These are phyloP conservation scores for Aulographum hederae DNA, from an alignment of 2,329 filamentous ascomycete genomes.

Conservation along the genomic window DNA sequence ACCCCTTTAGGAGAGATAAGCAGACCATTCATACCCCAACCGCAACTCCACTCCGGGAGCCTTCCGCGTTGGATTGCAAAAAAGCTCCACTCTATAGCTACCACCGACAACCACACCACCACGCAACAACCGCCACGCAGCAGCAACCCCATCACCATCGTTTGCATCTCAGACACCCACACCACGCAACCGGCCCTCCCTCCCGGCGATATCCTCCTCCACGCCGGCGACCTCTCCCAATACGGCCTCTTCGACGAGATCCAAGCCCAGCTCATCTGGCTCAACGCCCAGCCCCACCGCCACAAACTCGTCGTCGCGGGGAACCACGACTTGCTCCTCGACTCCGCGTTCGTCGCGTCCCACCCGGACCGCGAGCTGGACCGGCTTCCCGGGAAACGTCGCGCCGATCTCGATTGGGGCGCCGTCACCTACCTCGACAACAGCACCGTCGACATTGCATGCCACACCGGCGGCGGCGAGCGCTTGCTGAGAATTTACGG, in stretches of 20 bases:
- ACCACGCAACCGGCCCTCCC: conserved; percentile 4
- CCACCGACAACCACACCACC: too few species aligned
- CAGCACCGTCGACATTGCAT: not conserved
- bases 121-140: not conserved
- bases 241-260: conserved; percentile 7
- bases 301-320: conserved; percentile 11
- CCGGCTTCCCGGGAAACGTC: too few species aligned
- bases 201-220: conserved; percentile 9
- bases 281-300: conserved; percentile 7
- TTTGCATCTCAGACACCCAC: not conserved
- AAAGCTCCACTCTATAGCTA: too few species aligned
- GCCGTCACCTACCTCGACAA: not conserved
- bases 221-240: conserved; percentile 9
- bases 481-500: not conserved
- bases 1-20: too few species aligned
- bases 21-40: too few species aligned
- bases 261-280: conserved; percentile 8
- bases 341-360: conserved; percentile 3
- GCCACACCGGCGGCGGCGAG: not conserved
- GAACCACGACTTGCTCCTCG: conserved; percentile 9
- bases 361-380: not conserved
- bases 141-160: not conserved
- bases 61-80: too few species aligned
- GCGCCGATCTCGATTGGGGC: not conserved
- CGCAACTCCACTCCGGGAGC: too few species aligned